Evolutionary conservation across 2,329 filamentous ascomycete species (phyloP).

Genomic region (Fusarium sp.): DNA sequence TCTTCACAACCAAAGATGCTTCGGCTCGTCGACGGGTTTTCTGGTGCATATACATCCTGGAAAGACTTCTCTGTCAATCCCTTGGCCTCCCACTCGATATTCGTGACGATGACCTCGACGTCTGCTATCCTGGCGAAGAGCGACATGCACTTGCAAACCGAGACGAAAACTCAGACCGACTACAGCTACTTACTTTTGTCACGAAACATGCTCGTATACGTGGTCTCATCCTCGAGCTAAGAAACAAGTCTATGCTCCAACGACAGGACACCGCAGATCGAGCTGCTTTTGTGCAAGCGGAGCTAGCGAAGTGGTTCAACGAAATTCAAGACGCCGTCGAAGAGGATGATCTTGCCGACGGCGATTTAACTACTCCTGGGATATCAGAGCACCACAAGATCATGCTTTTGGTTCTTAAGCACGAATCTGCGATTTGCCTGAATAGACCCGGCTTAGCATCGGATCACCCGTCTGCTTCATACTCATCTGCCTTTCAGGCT

Average conservation of each 20-base stretch:
- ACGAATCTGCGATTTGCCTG: constrained; percentile 63
- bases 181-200: constrained; percentile 54
- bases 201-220: constrained; percentile 61
- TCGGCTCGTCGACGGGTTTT: constrained; percentile 64
- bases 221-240: constrained; percentile 62
- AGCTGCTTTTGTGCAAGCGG: constrained; percentile 59
- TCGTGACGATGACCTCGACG: constrained; percentile 67
- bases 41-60: constrained; percentile 67
- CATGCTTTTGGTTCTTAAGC: constrained; percentile 57
- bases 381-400: constrained; percentile 53
- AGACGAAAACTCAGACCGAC: constrained; percentile 39
- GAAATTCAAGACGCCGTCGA: constrained; percentile 62
- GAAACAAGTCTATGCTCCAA: constrained; percentile 62
- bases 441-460: constrained; percentile 62
- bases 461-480: constrained; percentile 55
- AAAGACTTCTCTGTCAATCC: constrained; percentile 66
- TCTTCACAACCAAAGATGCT: constrained; percentile 59
- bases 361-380: background rate
- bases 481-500: constrained; percentile 60
- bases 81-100: constrained; percentile 66
- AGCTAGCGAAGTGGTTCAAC: constrained; percentile 64
- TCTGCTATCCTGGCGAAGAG: constrained; percentile 64
- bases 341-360: constrained; percentile 45
- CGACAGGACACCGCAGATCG: constrained; percentile 56
- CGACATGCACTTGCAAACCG: constrained; percentile 48